phyloP scores from a whole-genome alignment of 768 basidiomycete genomes.

The Suillus brevipes region DNA sequence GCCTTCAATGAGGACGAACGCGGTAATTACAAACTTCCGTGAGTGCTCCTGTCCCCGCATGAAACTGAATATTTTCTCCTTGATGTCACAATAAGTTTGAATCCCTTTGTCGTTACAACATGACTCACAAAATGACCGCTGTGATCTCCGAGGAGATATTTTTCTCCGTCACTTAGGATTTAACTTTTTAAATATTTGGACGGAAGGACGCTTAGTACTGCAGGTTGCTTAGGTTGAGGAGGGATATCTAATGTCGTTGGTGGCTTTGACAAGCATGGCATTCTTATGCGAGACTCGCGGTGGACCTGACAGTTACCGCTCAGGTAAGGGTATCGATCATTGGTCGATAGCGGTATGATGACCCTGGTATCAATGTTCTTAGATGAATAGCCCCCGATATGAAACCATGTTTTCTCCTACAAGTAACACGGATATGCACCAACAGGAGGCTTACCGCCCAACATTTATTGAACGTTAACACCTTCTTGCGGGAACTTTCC shows the following conservation, averaged over 20 bases:
- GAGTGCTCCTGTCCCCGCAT: background rate
- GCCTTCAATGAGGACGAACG: background rate
- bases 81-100: background rate
- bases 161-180: background rate
- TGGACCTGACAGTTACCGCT: background rate
- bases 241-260: background rate
- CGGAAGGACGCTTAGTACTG: background rate
- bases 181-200: background rate
- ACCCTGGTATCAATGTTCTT: background rate
- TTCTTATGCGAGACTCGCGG: background rate
- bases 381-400: conserved; percentile 1
- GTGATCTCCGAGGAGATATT: background rate
- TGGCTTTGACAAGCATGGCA: background rate
- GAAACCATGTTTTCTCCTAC: background rate
- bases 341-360: background rate
- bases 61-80: background rate
- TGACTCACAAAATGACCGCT: background rate
- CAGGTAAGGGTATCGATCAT: background rate
- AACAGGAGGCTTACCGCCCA: background rate
- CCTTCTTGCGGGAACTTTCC: background rate
- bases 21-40: conserved; percentile 4
- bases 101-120: background rate
- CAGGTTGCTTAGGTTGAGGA: background rate
- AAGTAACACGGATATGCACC: background rate
- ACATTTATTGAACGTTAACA: background rate